phyloP scores from a whole-genome alignment of 129 eudicot genomes.

The Pulicaria dysenterica region DNA sequence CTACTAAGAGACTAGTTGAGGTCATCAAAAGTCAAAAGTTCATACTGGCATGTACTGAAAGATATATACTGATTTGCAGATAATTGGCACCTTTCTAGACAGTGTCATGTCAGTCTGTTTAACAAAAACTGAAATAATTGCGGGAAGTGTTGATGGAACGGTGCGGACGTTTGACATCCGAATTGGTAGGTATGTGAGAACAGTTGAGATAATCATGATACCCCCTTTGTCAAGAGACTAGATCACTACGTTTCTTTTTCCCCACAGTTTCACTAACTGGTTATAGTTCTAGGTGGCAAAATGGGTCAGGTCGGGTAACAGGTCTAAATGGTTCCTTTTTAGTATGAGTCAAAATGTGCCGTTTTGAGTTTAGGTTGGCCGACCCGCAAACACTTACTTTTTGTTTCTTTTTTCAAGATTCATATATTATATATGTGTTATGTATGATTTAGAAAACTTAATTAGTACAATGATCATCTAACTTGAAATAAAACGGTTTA shows the following conservation, averaged over 20 bases:
- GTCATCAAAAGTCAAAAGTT: not conserved
- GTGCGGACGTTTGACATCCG: conserved; percentile 97
- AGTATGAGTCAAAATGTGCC: no score
- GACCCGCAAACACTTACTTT: no score
- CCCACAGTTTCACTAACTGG: not conserved
- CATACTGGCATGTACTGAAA: not conserved
- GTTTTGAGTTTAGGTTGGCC: no score
- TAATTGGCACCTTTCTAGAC: conserved; percentile 76
- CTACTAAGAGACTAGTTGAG: not conserved
- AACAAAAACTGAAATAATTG: conserved; percentile 88
- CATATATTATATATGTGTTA: no score
- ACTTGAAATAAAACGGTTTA: no score
- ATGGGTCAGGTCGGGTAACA: no score
- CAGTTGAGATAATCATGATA: not conserved
- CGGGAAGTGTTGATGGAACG: conserved; percentile 99
- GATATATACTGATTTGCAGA: conserved; percentile 49
- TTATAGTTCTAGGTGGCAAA: not conserved
- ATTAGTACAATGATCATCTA: no score
- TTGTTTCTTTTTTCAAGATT: no score
- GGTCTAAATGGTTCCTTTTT: no score
- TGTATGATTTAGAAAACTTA: no score
- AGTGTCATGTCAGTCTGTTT: conserved; percentile 96
- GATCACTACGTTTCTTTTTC: not conserved
- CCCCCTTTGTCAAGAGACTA: conserved; percentile 5
- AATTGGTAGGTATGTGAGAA: conserved; percentile 80